Base-by-base conservation (phyloP, 179 eudicot species). In the Pouteria campechiana region DNA sequence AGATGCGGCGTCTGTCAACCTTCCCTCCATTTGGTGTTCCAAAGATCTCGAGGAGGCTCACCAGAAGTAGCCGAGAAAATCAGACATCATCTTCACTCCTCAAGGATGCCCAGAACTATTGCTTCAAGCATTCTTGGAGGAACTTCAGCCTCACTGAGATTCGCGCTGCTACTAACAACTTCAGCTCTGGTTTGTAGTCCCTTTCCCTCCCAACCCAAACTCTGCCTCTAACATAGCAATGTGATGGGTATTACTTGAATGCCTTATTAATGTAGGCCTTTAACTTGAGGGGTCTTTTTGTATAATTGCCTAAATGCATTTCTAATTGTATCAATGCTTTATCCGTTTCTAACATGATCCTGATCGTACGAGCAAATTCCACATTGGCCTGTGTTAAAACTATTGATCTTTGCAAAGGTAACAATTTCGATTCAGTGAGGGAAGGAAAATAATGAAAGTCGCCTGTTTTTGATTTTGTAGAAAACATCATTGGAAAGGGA, bases 401-500 rank as follows among this genome's bases (percentile, higher is more conserved):
- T n/a, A n/a, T n/a, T n/a, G n/a, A n/a, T n/a, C n/a, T n/a, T n/a
- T n/a, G n/a, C n/a, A n/a, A n/a, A n/a, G n/a, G n/a, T n/a, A n/a
- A n/a, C n/a, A n/a, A n/a, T n/a, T n/a, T n/a, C n/a, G n/a, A n/a
- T n/a, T n/a, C n/a, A n/a, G n/a, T n/a, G n/a, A n/a, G n/a, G n/a
- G n/a, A n/a, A n/a, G n/a, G n/a, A n/a, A 49, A 13, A 2, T 9
- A 27, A 46, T 33, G 20, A n/a, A 12, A 18, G 5, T 30, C 7
- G 48, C 18, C 18, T 17, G 12, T 34, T 16, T 16, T 64, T 15
- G 20, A 25, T 18, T 27, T 50, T 24, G 50, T 52, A 87, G 96
- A 83, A 31, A 79, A 74, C 52, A 20, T 87, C 69, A 65, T 87
- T 7, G 96, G 90, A 24, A 76, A 57, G 43, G 96, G 96, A 20